Evolutionary conservation across 352 stramenopile genomes (phyloP).

Genomic region (Pythium aristosporum): DNA sequence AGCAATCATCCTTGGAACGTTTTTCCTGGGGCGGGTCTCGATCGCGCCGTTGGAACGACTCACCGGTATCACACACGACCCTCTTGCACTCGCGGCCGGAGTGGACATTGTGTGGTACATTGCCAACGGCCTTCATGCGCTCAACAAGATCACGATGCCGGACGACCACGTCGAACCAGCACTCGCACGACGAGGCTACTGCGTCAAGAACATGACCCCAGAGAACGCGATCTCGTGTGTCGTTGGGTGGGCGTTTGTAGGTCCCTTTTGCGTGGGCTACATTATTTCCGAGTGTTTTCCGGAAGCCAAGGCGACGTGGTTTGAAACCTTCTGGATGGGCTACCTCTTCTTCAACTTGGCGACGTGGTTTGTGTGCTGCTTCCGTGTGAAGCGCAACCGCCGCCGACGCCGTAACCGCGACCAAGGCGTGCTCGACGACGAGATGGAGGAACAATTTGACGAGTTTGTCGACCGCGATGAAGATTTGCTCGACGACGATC

Average conservation of each 20-base stretch:
- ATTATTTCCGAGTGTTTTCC: slow-evolving; percentile 54
- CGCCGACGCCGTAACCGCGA: slow-evolving; percentile 39
- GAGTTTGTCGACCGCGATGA: slow-evolving; percentile 25
- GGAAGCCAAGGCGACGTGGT: slow-evolving; percentile 38
- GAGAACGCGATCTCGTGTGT: slow-evolving; percentile 50
- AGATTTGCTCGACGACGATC: slow-evolving; percentile 20
- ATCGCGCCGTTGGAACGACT: slow-evolving; percentile 70
- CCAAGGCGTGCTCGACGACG: slow-evolving; percentile 20
- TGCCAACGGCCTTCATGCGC: slow-evolving; percentile 57
- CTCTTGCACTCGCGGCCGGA: slow-evolving; percentile 67
- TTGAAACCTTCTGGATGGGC: slow-evolving; percentile 72
- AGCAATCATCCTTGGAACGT: slow-evolving; percentile 59
- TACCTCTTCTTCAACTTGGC: slow-evolving; percentile 75
- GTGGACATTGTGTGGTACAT: slow-evolving; percentile 79
- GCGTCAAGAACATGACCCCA: slow-evolving; percentile 60
- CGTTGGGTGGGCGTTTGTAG: slow-evolving; percentile 69
- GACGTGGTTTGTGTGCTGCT: slow-evolving; percentile 76
- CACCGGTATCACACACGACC: slow-evolving; percentile 70
- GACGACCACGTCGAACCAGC: slow-evolving; percentile 59
- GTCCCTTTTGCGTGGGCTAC: slow-evolving; percentile 68
- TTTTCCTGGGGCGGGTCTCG: slow-evolving; percentile 66
- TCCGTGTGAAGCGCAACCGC: slow-evolving; percentile 46
- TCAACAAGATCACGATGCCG: slow-evolving; percentile 58
- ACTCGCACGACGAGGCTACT: slow-evolving; percentile 66
- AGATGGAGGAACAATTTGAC: slow-evolving; percentile 37